A percentile compares a stretch with the other conserved stretches of the same genome.
Evolutionary conservation across 2,329 filamentous ascomycete genomes (phyloP).

Genomic region (Paradendryphiella salina): DNA sequence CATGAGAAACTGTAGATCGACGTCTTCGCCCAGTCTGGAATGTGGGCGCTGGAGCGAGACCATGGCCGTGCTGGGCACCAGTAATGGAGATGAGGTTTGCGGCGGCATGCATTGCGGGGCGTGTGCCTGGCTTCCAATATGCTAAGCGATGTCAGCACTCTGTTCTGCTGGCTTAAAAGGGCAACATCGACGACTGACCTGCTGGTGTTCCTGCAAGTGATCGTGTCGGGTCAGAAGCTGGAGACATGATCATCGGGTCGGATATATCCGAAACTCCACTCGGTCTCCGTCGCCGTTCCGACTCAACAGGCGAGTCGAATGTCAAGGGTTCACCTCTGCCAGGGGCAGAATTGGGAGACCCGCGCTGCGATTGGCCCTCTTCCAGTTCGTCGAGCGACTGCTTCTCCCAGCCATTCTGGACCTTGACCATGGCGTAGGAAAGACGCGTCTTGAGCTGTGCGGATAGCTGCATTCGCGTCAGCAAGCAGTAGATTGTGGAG

Average conservation of each 20-base stretch:
- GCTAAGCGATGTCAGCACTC: slow-evolving; percentile 17
- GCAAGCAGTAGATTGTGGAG: slow-evolving; percentile 17
- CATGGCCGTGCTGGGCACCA: slow-evolving; percentile 24
- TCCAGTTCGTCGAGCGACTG: slow-evolving; percentile 78
- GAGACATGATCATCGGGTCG: slow-evolving; percentile 42
- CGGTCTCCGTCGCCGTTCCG: slow-evolving; percentile 37
- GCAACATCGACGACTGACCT: slow-evolving; percentile 21
- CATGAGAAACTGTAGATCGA: slow-evolving; percentile 40
- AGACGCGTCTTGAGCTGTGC: slow-evolving; percentile 80
- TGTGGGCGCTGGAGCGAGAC: slow-evolving; percentile 42
- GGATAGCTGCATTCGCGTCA: slow-evolving; percentile 62
- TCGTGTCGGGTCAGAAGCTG: slow-evolving; percentile 33
- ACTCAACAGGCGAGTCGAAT: slow-evolving; percentile 38
- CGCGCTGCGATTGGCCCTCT: slow-evolving; percentile 68
- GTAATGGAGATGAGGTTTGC: slow-evolving; percentile 37
- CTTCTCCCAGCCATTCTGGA: slow-evolving; percentile 82
- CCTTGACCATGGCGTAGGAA: slow-evolving; percentile 91
- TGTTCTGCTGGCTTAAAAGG: neutral
- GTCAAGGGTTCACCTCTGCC: slow-evolving; percentile 47
- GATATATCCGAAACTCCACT: slow-evolving; percentile 45
- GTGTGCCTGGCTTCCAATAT: slow-evolving; percentile 35
- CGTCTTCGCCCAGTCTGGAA: slow-evolving; percentile 42
- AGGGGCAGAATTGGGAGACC: slow-evolving; percentile 64
- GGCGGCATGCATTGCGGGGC: slow-evolving; percentile 33
- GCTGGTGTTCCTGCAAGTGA: slow-evolving; percentile 31